A percentile compares a stretch with the other conserved stretches of the same genome.
phyloP scores from a whole-genome alignment of 169 alveolate genomes.

The Toxoplasma gondii region DNA sequence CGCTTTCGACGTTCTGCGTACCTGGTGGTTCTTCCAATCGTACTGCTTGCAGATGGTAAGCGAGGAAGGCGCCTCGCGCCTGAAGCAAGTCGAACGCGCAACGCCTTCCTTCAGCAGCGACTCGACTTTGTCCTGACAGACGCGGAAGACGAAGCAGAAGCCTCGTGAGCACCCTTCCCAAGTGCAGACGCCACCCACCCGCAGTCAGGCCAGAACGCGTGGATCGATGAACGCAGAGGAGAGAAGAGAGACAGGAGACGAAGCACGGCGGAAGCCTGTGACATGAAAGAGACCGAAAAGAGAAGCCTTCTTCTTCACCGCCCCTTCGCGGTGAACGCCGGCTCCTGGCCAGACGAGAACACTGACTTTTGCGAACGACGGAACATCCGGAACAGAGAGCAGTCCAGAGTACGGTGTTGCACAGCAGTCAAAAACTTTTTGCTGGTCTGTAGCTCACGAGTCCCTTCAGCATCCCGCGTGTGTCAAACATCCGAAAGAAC shows the following conservation, averaged over 20 bases:
- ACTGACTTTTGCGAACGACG: no score
- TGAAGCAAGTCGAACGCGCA: conserved; percentile 12
- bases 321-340: not conserved
- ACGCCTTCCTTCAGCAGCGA: not conserved
- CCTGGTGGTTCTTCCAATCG: conserved; percentile 49
- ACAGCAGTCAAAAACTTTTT: no score
- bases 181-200: no score
- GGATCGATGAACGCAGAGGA: no score
- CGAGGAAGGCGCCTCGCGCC: conserved; percentile 34
- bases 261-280: not conserved
- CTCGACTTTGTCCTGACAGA: conserved; percentile 18
- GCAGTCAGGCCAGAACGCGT: no score
- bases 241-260: not conserved
- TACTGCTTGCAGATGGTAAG: conserved; percentile 27
- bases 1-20: not conserved
- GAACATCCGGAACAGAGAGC: no score
- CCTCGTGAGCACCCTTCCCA: no score
- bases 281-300: not conserved
- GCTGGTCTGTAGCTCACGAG: no score
- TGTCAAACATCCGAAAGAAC: no score
- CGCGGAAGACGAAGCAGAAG: not conserved
- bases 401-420: no score
- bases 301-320: not conserved
- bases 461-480: no score
- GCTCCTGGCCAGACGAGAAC: no score